These are phyloP conservation scores for Zygotorulaspora mrakii DNA, from an alignment of 1,139 yeast genomes.

Conservation along the genomic window DNA sequence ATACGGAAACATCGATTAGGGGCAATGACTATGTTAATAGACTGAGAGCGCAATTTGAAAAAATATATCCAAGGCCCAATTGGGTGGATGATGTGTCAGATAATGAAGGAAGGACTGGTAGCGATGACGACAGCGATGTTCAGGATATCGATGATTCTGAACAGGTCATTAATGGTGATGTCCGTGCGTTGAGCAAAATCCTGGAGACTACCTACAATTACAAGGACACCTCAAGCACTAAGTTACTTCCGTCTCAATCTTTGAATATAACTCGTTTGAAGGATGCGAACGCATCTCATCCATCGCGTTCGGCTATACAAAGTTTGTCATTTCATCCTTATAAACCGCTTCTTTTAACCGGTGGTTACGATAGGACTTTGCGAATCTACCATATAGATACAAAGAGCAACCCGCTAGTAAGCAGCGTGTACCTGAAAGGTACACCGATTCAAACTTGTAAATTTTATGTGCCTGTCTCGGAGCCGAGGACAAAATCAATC, in stretches of 20 bases:
- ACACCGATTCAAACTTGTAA: conserved; percentile 75
- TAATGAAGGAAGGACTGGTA: conserved; percentile 20
- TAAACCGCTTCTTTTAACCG: conserved; percentile 79
- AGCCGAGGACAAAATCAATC: conserved; percentile 6
- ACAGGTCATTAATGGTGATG: conserved; percentile 41
- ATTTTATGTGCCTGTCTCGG: conserved; percentile 30
- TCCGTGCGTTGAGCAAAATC: conserved; percentile 56
- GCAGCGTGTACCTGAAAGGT: conserved; percentile 73
- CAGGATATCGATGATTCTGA: conserved; percentile 42
- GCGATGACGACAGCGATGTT: conserved; percentile 31
- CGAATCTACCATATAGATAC: conserved; percentile 91
- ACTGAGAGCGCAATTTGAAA: conserved; percentile 78
- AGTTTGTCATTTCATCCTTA: conserved; percentile 77
- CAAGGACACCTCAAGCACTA: conserved; percentile 47
- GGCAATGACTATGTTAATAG: conserved; percentile 71
- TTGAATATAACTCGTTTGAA: conserved; percentile 74
- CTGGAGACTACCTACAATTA: conserved; percentile 58
- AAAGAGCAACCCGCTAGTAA: conserved; percentile 72
- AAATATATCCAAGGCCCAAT: conserved; percentile 79
- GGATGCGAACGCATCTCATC: conserved; percentile 74
- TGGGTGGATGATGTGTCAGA: conserved; percentile 58
- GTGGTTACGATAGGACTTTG: conserved; percentile 88
- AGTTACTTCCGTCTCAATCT: conserved; percentile 63
- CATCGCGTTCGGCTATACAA: conserved; percentile 77
- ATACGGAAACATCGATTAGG: conserved; percentile 52